These are phyloP conservation scores for Acacia concinna DNA, from an alignment of 331 rosid genomes.

Conservation along the genomic window DNA sequence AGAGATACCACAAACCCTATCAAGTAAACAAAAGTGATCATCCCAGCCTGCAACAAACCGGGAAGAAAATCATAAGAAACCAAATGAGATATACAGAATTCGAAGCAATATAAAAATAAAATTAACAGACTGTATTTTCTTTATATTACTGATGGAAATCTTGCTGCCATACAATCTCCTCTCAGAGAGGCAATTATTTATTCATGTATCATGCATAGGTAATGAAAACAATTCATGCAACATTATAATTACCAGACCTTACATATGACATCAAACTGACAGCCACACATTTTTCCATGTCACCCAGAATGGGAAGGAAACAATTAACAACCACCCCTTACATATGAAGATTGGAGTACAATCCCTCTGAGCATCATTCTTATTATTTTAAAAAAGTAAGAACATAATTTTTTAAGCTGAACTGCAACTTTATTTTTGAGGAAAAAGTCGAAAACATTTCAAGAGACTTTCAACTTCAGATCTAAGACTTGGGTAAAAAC, in stretches of 20 bases:
- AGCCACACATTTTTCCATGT: neutral
- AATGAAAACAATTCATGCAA: neutral
- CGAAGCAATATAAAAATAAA: neutral
- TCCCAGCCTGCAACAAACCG: slow-evolving; percentile 69
- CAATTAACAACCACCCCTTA: neutral
- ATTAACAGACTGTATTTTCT: neutral
- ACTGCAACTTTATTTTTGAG: neutral
- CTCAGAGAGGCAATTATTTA: neutral
- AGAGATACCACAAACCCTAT: slow-evolving; percentile 70
- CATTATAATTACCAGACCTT: neutral
- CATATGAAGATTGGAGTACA: neutral
- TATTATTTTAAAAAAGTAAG: neutral
- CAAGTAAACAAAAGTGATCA: slow-evolving; percentile 53
- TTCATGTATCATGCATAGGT: neutral
- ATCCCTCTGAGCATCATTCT: slow-evolving; percentile 2
- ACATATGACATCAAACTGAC: neutral
- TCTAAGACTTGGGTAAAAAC: neutral
- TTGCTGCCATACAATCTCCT: neutral
- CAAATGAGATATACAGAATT: neutral
- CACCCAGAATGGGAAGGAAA: neutral
- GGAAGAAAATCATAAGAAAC: slow-evolving; percentile 16
- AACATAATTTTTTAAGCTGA: neutral
- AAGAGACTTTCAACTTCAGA: neutral
- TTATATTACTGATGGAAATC: neutral
- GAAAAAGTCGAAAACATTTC: neutral